These are phyloP conservation scores for Aegilops sharonensis DNA, from an alignment of 176 grass and related monocot genomes.

Conservation along the genomic window DNA sequence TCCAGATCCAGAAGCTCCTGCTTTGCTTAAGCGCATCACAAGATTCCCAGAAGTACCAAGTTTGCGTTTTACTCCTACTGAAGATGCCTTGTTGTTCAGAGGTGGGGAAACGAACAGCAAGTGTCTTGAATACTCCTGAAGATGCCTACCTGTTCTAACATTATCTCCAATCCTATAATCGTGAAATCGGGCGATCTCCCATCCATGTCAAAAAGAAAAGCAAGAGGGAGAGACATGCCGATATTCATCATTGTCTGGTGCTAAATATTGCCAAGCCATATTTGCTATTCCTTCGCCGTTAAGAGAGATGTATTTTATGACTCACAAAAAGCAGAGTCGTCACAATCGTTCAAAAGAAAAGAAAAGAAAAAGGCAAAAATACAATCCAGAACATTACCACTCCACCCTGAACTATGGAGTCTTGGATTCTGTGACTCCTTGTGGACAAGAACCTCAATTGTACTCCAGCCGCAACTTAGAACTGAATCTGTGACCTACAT, in stretches of 20 bases:
- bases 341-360: neutral
- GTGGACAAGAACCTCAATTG: neutral
- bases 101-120: too few species aligned
- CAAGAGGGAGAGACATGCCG: neutral
- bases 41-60: conserved; percentile 20
- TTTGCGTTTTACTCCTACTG: too few species aligned
- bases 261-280: neutral
- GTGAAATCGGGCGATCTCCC: too few species aligned
- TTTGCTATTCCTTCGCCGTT: neutral
- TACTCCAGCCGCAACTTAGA: neutral
- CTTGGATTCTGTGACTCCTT: neutral
- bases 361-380: neutral
- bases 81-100: too few species aligned
- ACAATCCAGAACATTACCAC: too few species aligned
- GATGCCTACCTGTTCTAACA: neutral
- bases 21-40: conserved; percentile 38
- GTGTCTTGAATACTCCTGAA: neutral
- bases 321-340: neutral
- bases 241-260: neutral
- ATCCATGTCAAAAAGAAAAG: neutral
- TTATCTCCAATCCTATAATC: neutral
- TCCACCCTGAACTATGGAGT: too few species aligned
- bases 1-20: conserved; percentile 32
- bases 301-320: neutral
- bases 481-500: neutral